Evolutionary conservation across 257 asterid species (phyloP).

Genomic region (Apocynum venetum): DNA sequence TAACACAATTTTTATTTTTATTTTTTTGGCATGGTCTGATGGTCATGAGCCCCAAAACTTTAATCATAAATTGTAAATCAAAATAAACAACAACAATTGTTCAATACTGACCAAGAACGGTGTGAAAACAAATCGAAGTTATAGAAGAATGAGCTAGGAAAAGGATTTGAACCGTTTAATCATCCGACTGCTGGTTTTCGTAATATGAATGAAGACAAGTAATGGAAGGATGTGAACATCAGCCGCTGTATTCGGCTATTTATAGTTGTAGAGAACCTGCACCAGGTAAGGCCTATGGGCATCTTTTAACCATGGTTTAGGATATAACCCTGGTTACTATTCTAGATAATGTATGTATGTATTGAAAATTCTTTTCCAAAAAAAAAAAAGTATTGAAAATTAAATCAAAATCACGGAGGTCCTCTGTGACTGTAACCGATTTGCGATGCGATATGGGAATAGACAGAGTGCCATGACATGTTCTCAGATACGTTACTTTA

Average conservation of each 20-base stretch:
- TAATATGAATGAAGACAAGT: background rate
- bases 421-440: background rate
- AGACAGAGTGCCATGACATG: too few species aligned
- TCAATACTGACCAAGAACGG: background rate
- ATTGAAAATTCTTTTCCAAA: too few species aligned
- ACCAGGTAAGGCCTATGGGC: slow-evolving; percentile 8
- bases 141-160: background rate
- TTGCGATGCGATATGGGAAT: too few species aligned
- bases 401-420: background rate
- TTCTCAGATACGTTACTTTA: too few species aligned
- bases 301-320: slow-evolving; percentile 12
- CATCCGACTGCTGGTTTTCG: slow-evolving; percentile 10
- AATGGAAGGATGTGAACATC: slow-evolving; percentile 10
- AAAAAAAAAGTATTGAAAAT: background rate
- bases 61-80: background rate
- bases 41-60: background rate
- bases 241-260: background rate
- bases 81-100: background rate
- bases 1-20: background rate
- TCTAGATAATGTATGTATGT: slow-evolving; percentile 3
- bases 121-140: background rate
- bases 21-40: background rate
- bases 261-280: slow-evolving; percentile 23
- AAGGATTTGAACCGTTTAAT: background rate
- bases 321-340: slow-evolving; percentile 6